Evolutionary conservation across 345 rosid species (phyloP), one percentile per base, ranked within the genome.

Genomic region (Lenwebbia sp.): DNA sequence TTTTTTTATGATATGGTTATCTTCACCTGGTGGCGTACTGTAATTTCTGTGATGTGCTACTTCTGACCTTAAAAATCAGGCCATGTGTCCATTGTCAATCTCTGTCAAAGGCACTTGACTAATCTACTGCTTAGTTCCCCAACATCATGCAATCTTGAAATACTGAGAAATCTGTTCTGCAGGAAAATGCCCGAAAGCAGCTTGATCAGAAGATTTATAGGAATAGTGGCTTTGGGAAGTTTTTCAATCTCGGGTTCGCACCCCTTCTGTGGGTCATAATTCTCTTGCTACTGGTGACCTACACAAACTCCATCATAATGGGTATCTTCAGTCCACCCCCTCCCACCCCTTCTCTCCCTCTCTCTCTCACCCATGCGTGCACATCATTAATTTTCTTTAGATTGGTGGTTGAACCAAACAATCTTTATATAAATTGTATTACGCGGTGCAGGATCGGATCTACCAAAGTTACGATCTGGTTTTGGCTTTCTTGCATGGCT

Each of bases 141-240:
- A 19, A 33, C 47, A 70, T 70, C 41, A 19, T 21, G 10, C 47
- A 37, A 70, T 37, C 41, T 21, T 19, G 26, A 70, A 70, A 70
- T 37, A 10, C 23, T 37, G 81, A 70, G 81, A 70, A 19, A 37
- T 70, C 81, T 37, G 25, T 87, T 86, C 65, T 90, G 86, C 92
- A 98, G 99, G 99, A 96, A 84, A 98, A 96, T 92, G 98, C 99
- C 85, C 92, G 95, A 92, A 93, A 92, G 86, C 90, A 94, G 89
- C 97, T 94, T 88, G 98, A 95, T 76, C 95, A 94, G 88, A 92
- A 93, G 37, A 94, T 94, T 74, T 92, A 93, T 85, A 93, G 94
- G 84, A 94, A 88, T 88, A 94, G 89, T 85, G 89, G 89, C 86
- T 89, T 96, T 85, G 98, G 97, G 88, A 90, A 85, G 54, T 90